phyloP scores from a whole-genome alignment of 352 stramenopile genomes.

The Phytophthora parvispora region DNA sequence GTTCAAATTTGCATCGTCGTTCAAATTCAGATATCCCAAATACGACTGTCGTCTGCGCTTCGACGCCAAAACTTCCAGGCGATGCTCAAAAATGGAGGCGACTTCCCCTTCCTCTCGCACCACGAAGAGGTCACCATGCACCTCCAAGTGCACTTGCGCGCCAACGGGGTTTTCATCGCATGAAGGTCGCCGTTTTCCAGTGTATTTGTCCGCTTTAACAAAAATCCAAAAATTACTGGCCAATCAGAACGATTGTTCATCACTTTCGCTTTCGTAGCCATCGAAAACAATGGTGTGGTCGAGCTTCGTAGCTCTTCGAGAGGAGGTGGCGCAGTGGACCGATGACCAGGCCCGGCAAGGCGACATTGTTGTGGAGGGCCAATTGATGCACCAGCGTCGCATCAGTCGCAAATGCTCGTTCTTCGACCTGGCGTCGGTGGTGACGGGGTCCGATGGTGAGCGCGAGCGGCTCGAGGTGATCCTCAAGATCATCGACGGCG shows the following conservation, averaged over 20 bases:
- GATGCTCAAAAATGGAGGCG: conserved; percentile 70
- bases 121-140: conserved; percentile 82
- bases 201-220: conserved; percentile 15
- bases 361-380: conserved; percentile 69
- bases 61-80: conserved; percentile 38
- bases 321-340: conserved; percentile 37
- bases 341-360: conserved; percentile 23
- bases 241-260: conserved; percentile 19
- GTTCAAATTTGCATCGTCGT: not conserved
- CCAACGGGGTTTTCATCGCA: conserved; percentile 56
- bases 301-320: conserved; percentile 60
- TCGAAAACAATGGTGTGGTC: conserved; percentile 56
- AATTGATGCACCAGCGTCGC: conserved; percentile 80
- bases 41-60: not conserved
- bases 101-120: conserved; percentile 83
- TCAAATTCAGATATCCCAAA: not conserved
- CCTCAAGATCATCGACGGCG: conserved; percentile 78
- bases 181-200: conserved; percentile 25
- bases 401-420: conserved; percentile 85
- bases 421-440: conserved; percentile 69
- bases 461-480: conserved; percentile 75
- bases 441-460: conserved; percentile 13
- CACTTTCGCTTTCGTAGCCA: conserved; percentile 15
- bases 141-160: conserved; percentile 77
- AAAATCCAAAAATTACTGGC: conserved; percentile 11